Conservation (phyloP, 1,284 basidiomycete genomes). For the Cutaneotrichosporon arboriforme region DNA sequence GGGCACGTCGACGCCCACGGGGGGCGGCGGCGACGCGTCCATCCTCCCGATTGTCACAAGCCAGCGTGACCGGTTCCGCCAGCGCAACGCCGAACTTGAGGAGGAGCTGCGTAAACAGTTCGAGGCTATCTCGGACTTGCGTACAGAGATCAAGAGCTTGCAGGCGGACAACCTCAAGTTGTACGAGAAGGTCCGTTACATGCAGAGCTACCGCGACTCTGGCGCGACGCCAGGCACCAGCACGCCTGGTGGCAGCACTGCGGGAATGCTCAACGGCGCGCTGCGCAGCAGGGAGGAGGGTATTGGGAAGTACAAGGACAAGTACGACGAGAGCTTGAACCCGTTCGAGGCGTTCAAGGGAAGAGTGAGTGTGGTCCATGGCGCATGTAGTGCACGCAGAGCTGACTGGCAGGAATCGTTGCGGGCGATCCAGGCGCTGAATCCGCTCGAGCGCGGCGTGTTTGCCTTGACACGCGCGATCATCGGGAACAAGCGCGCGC, state of each 20-base stretch:
- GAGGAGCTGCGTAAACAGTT: conserved; percentile 95
- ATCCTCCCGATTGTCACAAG: conserved; percentile 94
- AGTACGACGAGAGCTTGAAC: conserved; percentile 95
- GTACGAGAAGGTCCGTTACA: conserved; percentile 94
- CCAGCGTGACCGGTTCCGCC: conserved; percentile 90
- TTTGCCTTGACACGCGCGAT: conserved; percentile 78
- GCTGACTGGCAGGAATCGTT: conserved; percentile 68
- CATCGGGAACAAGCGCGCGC: conserved; percentile 76
- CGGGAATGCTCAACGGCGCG: conserved; percentile 34
- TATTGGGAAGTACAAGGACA: conserved; percentile 78
- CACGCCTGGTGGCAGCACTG: conserved; percentile 11
- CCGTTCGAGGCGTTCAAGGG: conserved; percentile 96
- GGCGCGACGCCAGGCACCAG: conserved; percentile 12
- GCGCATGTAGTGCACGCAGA: not conserved
- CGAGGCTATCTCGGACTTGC: conserved; percentile 83
- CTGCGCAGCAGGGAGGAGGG: conserved; percentile 55
- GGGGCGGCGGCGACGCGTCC: conserved; percentile 68
- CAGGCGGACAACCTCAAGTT: conserved; percentile 90
- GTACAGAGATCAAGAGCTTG: conserved; percentile 77
- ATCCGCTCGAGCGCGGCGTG: conserved; percentile 83
- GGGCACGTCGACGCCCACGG: conserved; percentile 33
- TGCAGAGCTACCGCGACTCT: conserved; percentile 79
- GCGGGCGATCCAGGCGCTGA: conserved; percentile 81
- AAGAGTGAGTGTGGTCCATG: conserved; percentile 63
- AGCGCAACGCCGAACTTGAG: conserved; percentile 92